Evolutionary conservation across 2,329 filamentous ascomycete species (phyloP).

Genomic region (Cercospora zeae-maydis): DNA sequence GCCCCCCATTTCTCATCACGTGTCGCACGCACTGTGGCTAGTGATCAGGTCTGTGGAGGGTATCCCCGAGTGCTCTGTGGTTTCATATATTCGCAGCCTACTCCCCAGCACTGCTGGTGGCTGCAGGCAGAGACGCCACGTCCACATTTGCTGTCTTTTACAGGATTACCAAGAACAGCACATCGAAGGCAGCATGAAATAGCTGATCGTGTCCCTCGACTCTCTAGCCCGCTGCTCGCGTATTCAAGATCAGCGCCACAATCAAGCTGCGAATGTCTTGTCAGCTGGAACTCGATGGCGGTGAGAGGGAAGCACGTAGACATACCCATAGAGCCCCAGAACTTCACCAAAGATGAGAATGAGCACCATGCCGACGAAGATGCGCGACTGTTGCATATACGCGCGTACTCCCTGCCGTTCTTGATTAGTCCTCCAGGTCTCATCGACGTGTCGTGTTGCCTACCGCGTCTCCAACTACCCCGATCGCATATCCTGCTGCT

Average conservation of each 20-base stretch:
- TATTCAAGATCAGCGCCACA: slow-evolving; percentile 89
- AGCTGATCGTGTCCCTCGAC: neutral
- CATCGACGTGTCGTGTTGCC: slow-evolving; percentile 27
- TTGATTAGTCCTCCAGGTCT: slow-evolving; percentile 1
- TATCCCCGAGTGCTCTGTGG: neutral
- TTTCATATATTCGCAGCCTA: slow-evolving; percentile 5
- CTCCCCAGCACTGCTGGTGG: neutral
- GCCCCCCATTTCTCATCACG: neutral
- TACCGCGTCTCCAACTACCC: slow-evolving; percentile 87
- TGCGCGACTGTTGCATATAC: slow-evolving; percentile 92
- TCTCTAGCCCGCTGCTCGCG: slow-evolving; percentile 39
- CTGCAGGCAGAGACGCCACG: slow-evolving; percentile 8
- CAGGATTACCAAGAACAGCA: neutral
- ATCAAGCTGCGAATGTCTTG: slow-evolving; percentile 61
- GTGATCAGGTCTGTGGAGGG: neutral
- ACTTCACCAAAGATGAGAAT: slow-evolving; percentile 99
- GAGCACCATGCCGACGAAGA: slow-evolving; percentile 98
- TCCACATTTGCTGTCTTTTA: neutral
- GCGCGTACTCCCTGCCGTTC: slow-evolving; percentile 67
- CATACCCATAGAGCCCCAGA: slow-evolving; percentile 90
- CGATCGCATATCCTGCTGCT: slow-evolving; percentile 93
- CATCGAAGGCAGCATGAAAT: neutral
- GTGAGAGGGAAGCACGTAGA: slow-evolving; percentile 12
- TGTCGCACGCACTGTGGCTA: slow-evolving; percentile 10
- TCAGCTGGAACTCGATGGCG: neutral